These are phyloP conservation scores for Metschnikowia hibisci DNA, from an alignment of 805 yeast genomes.

Conservation along the genomic window DNA sequence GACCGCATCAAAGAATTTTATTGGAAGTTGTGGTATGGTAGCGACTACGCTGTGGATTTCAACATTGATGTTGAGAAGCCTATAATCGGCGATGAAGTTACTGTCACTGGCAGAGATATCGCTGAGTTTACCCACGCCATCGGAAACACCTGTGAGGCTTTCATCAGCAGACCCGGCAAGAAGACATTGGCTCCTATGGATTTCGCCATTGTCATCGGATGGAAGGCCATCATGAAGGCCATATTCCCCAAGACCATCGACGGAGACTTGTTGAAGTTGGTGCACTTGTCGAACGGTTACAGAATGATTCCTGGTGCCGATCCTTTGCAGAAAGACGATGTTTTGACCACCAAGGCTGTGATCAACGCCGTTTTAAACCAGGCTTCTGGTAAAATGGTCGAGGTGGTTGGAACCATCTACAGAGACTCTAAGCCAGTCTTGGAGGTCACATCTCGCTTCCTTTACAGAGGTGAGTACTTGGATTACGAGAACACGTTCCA, in stretches of 20 bases:
- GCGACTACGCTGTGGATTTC: slow-evolving; percentile 54
- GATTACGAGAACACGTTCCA: slow-evolving; percentile 93
- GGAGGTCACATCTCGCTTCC: slow-evolving; percentile 93
- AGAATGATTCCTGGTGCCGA: slow-evolving; percentile 87
- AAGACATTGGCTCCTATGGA: slow-evolving; percentile 95
- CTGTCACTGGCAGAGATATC: slow-evolving; percentile 71
- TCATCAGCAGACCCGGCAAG: slow-evolving; percentile 82
- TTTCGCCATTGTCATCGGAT: slow-evolving; percentile 96
- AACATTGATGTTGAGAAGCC: slow-evolving; percentile 67
- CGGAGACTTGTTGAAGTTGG: slow-evolving; percentile 91
- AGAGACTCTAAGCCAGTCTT: slow-evolving; percentile 76
- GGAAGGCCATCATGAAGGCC: slow-evolving; percentile 98
- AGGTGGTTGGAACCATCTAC: slow-evolving; percentile 84
- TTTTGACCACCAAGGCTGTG: slow-evolving; percentile 75
- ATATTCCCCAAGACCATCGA: slow-evolving; percentile 95
- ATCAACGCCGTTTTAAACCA: slow-evolving; percentile 87
- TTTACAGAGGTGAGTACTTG: slow-evolving; percentile 87
- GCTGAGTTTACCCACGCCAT: slow-evolving; percentile 94
- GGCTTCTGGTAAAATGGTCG: slow-evolving; percentile 91
- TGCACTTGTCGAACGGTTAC: slow-evolving; percentile 93
- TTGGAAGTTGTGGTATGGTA: slow-evolving; percentile 96
- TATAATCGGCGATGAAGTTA: slow-evolving; percentile 65
- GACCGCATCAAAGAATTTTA: slow-evolving; percentile 90
- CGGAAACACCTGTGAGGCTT: slow-evolving; percentile 95
- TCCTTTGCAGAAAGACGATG: slow-evolving; percentile 85